Percentiles rank a stretch among this genome's conserved stretches.
Conservation (phyloP, 78 protist genomes). For the Polysphondylium violaceum region DNA sequence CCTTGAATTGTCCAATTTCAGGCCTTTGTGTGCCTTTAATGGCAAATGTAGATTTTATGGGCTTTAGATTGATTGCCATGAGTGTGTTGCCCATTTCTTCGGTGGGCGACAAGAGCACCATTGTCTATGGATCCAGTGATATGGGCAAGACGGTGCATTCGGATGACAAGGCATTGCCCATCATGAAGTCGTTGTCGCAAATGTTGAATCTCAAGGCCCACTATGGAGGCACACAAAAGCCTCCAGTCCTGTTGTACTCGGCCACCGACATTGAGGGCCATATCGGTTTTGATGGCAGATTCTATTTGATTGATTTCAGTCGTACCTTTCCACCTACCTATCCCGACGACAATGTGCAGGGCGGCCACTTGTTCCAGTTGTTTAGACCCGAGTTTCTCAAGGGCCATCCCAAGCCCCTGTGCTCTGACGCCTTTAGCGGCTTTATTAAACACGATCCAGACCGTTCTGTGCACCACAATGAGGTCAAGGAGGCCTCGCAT, state of each 20-base stretch:
- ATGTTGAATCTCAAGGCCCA: slow-evolving; percentile 71
- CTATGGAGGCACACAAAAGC: slow-evolving; percentile 50
- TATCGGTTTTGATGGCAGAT: slow-evolving; percentile 78
- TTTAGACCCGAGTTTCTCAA: slow-evolving; percentile 86
- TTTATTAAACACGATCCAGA: slow-evolving; percentile 58
- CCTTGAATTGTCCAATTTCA: slow-evolving; percentile 67
- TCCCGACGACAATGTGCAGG: slow-evolving; percentile 49
- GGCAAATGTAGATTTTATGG: slow-evolving; percentile 86
- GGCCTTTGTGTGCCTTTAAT: slow-evolving; percentile 82
- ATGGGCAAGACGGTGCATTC: slow-evolving; percentile 72
- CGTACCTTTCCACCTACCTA: slow-evolving; percentile 84
- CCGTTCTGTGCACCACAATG: slow-evolving; percentile 26
- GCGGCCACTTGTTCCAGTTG: slow-evolving; percentile 83
- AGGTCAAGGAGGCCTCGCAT: slow-evolving; percentile 74
- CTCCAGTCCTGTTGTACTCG: slow-evolving; percentile 21
- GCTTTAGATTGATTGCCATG: slow-evolving; percentile 84
- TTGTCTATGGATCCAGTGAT: slow-evolving; percentile 80
- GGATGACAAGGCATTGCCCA: slow-evolving; percentile 41
- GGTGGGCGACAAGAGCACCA: slow-evolving; percentile 11
- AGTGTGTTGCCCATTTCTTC: slow-evolving; percentile 72
- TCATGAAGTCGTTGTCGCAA: slow-evolving; percentile 54
- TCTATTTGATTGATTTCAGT: slow-evolving; percentile 82
- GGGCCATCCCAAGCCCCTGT: slow-evolving; percentile 72
- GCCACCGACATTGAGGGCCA: slow-evolving; percentile 86
- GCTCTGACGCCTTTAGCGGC: slow-evolving; percentile 81